Base-by-base conservation (phyloP, 73 alveolate genomes). In the Paramecium tetraurelia region DNA sequence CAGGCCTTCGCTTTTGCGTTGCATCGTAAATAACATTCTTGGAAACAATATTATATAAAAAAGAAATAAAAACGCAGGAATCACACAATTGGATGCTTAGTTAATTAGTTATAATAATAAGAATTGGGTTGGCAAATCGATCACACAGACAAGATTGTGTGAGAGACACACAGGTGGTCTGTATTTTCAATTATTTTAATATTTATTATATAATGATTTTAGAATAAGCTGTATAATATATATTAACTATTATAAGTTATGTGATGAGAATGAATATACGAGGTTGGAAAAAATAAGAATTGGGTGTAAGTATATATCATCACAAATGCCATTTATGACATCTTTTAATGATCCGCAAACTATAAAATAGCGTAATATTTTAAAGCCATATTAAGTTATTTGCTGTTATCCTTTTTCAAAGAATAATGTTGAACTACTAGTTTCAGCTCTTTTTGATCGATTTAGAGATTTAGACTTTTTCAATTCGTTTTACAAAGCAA, bases 201-300 rank as follows among this genome's bases (percentile, higher is more conserved):
- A 53, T 53, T n/a, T 53, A 53, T 53, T 53, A 53, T 53, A 53
- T 38, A 29, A 80, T 80, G 90, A 40, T 80, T n/a, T 80, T 80
- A 43, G 90, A 80, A 80, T 80, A 80, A 80, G 90, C 90, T 36
- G 86, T 72, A 72, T 35, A 72, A 21, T 48, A 72, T 72, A 38
- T 31, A 72, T 72, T 38, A 72, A 29, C 40, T 9, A 72, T 27
- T 38, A 16, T 36, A 29, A 72, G 90, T 41, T 80, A 46, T 20
- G 57, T 80, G 90, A 80, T 22, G 70, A 80, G 33, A 43, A 80
- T 80, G 90, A 80, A 12, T 80, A 80, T 24, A 43, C 35, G 11
- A 80, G 90, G 38, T 35, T 80, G 8, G 43, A 40, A 22, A 80
- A 80, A 80, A 48, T 80, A 31, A 40, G 70, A 31, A 31, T 31